Evolutionary conservation across 495 filamentous ascomycete species (phyloP).

Genomic region (Amorphotheca resinae): DNA sequence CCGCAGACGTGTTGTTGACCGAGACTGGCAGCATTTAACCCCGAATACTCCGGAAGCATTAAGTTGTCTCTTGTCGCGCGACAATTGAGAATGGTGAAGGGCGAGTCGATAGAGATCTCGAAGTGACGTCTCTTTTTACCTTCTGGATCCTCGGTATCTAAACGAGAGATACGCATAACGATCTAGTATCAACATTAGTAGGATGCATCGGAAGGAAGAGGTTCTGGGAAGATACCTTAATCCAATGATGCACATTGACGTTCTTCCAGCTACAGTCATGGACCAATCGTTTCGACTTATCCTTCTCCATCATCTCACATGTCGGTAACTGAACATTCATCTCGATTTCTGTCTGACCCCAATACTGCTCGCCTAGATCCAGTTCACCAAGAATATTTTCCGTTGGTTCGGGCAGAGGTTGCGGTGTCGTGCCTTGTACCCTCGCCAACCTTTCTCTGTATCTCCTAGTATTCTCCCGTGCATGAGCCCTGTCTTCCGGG

Average conservation of each 20-base stretch:
- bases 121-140: slow-evolving; percentile 81
- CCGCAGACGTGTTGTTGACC: slow-evolving; percentile 49
- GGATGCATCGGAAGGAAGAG: neutral
- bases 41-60: slow-evolving; percentile 71
- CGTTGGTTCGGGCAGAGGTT: slow-evolving; percentile 32
- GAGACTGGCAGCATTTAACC: slow-evolving; percentile 21
- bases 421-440: slow-evolving; percentile 21
- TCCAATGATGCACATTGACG: slow-evolving; percentile 97
- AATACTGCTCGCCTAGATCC: slow-evolving; percentile 43
- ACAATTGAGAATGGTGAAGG: slow-evolving; percentile 91
- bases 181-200: slow-evolving; percentile 49
- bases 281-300: slow-evolving; percentile 61
- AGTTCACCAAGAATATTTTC: slow-evolving; percentile 79
- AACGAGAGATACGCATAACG: slow-evolving; percentile 86
- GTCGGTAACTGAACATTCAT: slow-evolving; percentile 92
- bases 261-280: slow-evolving; percentile 95
- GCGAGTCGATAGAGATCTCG: slow-evolving; percentile 97
- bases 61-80: slow-evolving; percentile 87
- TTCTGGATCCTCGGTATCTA: slow-evolving; percentile 65
- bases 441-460: slow-evolving; percentile 29
- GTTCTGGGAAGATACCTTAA: slow-evolving; percentile 56
- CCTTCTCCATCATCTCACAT: slow-evolving; percentile 77
- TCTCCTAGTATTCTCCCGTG: slow-evolving; percentile 27
- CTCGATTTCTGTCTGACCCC: slow-evolving; percentile 93
- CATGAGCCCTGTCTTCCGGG: slow-evolving; percentile 30